A percentile compares a stretch with the other conserved stretches of the same genome.
Conservation (phyloP, 306 rosid species). For the Begonia loranthoides region DNA sequence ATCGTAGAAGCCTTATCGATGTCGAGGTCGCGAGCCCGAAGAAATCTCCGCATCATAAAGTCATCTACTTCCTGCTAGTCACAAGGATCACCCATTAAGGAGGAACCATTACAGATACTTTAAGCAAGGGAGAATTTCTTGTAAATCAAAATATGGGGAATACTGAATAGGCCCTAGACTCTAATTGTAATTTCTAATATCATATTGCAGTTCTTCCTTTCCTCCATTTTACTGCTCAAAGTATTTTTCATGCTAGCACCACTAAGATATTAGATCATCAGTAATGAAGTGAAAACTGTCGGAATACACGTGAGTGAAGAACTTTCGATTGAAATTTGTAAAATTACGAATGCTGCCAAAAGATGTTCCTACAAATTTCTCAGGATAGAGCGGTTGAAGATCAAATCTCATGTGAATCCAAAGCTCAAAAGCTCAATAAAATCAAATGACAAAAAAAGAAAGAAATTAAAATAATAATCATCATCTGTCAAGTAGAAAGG, state of each 20-base stretch:
- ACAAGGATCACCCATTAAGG: neutral
- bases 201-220: neutral
- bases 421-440: too few relatives aligned
- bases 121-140: neutral
- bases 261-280: too few relatives aligned
- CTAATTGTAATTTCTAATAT: neutral
- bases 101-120: neutral
- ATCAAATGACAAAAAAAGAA: too few relatives aligned
- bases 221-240: too few relatives aligned
- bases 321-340: neutral
- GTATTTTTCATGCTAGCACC: too few relatives aligned
- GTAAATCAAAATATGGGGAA: neutral
- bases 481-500: too few relatives aligned
- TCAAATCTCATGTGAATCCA: neutral
- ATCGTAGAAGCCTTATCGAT: slow-evolving; percentile 31
- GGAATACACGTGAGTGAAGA: neutral
- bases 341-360: neutral
- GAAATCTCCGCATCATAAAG: slow-evolving; percentile 34
- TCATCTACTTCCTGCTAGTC: slow-evolving; percentile 34
- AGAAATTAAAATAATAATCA: too few relatives aligned
- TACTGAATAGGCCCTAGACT: too few relatives aligned
- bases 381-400: neutral
- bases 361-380: neutral
- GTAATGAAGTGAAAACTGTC: too few relatives aligned
- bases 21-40: slow-evolving; percentile 45